These are phyloP conservation scores for Nephromyces sp. DNA, from an alignment of 169 alveolate genomes.

Conservation along the genomic window DNA sequence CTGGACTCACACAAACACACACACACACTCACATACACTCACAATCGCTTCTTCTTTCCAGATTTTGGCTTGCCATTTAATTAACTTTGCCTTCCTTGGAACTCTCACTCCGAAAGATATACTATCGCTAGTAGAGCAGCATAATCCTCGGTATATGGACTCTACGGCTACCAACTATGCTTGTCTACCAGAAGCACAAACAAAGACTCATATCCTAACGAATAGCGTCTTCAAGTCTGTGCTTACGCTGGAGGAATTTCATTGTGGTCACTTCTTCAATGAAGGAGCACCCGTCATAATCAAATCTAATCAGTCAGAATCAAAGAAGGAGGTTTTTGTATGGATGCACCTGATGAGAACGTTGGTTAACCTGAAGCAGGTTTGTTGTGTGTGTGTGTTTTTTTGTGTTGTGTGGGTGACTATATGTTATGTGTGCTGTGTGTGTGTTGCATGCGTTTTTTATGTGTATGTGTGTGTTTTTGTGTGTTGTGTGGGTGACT, in stretches of 20 bases:
- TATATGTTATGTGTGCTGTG: too few species aligned
- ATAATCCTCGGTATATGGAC: background rate
- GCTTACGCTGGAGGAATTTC: constrained; percentile 1
- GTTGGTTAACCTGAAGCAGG: too few species aligned
- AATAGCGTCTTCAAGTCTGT: background rate
- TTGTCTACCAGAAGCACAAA: background rate
- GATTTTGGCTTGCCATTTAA: constrained; percentile 28
- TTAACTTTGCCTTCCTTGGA: constrained; percentile 14
- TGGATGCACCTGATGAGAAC: too few species aligned
- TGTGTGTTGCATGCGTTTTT: too few species aligned
- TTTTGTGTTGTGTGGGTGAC: too few species aligned
- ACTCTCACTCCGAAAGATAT: constrained; percentile 13
- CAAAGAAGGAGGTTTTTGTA: too few species aligned
- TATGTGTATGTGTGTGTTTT: too few species aligned
- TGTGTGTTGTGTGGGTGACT: too few species aligned
- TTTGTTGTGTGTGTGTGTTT: too few species aligned
- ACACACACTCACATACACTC: too few species aligned
- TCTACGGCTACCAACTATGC: background rate
- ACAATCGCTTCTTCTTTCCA: too few species aligned
- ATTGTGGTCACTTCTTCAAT: constrained; percentile 70
- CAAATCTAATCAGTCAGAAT: constrained; percentile 35
- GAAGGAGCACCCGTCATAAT: constrained; percentile 77
- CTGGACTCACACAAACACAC: too few species aligned
- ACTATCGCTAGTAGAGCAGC: background rate
- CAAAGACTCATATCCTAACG: background rate